phyloP scores from a whole-genome alignment of 2,329 filamentous ascomycete species.

The Epichloe sibirici region DNA sequence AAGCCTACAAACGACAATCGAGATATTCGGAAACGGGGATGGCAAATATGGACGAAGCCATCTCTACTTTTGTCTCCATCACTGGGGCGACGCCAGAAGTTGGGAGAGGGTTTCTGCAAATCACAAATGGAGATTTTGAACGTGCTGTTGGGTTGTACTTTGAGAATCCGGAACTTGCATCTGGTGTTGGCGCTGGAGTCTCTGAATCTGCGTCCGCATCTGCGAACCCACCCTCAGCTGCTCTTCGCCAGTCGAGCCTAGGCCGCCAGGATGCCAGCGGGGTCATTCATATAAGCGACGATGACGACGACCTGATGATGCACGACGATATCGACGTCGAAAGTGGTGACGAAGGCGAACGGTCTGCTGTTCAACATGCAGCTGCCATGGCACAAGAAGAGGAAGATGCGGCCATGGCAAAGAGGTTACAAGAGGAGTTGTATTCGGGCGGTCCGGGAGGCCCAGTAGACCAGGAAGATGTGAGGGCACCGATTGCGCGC shows the following conservation, averaged over 20 bases:
- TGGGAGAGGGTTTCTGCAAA: conserved; percentile 69
- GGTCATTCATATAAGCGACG: conserved; percentile 63
- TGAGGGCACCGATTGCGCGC: conserved; percentile 81
- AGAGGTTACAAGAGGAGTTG: conserved; percentile 82
- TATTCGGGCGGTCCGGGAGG: conserved; percentile 45
- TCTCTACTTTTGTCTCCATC: conserved; percentile 69
- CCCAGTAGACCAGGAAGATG: conserved; percentile 40
- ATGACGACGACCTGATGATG: conserved; percentile 44
- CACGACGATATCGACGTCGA: conserved; percentile 22
- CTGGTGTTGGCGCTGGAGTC: conserved; percentile 22
- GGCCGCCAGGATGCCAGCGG: conserved; percentile 24
- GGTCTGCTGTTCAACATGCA: conserved; percentile 27
- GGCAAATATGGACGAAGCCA: conserved; percentile 52
- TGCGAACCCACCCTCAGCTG: conserved; percentile 16
- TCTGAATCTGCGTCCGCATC: conserved; percentile 9
- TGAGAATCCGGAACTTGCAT: conserved; percentile 65
- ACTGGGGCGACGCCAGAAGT: conserved; percentile 63
- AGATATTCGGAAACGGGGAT: neutral
- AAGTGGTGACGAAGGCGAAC: conserved; percentile 25
- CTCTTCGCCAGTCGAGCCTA: conserved; percentile 16
- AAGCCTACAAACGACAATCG: neutral
- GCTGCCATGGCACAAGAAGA: conserved; percentile 50
- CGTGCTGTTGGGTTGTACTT: conserved; percentile 85
- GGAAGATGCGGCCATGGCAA: conserved; percentile 87
- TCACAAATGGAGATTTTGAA: conserved; percentile 74